These are phyloP conservation scores for Fusarium concolor DNA, from an alignment of 2,329 filamentous ascomycete species.

Conservation along the genomic window DNA sequence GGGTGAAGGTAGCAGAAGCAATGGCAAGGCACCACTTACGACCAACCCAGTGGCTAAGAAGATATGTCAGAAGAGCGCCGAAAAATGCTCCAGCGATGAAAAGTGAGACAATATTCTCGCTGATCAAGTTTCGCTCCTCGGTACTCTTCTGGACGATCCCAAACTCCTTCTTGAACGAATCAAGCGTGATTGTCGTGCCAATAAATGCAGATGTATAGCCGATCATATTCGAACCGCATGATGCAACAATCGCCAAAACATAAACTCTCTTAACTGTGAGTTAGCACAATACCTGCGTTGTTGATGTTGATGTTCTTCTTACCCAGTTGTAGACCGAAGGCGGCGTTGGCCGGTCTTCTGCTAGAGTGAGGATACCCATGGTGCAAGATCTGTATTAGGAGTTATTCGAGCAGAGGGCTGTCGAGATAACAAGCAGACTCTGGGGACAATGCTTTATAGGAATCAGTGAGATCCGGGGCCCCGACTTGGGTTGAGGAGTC, in stretches of 20 bases:
- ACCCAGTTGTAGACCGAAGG: constrained; percentile 53
- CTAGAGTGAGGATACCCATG: constrained; percentile 50
- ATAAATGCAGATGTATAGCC: constrained; percentile 70
- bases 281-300: too few relatives aligned
- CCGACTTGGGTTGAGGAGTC: constrained; percentile 10
- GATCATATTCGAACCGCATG: constrained; percentile 56
- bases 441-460: constrained; percentile 13
- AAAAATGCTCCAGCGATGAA: constrained; percentile 80
- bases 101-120: constrained; percentile 60
- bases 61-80: constrained; percentile 70
- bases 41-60: constrained; percentile 38
- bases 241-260: constrained; percentile 51
- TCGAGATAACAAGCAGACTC: background rate
- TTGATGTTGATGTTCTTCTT: too few relatives aligned
- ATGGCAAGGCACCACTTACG: constrained; percentile 54
- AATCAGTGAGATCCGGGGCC: constrained; percentile 22
- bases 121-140: constrained; percentile 53
- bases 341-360: constrained; percentile 54
- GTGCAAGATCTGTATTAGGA: background rate
- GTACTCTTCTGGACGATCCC: constrained; percentile 59
- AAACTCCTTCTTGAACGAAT: constrained; percentile 72
- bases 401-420: background rate
- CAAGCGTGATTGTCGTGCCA: constrained; percentile 71
- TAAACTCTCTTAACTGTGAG: too few relatives aligned
- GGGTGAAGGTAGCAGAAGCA: constrained; percentile 46